Conservation (phyloP, 305 asterid genomes). For the Galium porrigens region DNA sequence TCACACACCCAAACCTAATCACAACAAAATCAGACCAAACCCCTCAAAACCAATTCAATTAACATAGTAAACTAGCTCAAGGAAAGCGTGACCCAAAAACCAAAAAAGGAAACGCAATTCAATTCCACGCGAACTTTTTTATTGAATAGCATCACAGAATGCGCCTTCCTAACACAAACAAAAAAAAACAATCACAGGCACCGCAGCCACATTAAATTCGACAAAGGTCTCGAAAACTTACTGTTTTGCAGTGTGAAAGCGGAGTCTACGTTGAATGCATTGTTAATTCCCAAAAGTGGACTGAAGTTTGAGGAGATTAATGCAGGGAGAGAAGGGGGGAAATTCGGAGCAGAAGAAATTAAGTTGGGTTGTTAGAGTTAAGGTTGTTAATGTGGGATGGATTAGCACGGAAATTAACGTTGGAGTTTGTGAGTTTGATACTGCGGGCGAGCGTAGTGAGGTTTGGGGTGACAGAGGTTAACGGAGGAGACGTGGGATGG, state of each 20-base stretch:
- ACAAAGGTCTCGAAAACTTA: not conserved
- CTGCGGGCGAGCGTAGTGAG: not conserved
- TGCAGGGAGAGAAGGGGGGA: not conserved
- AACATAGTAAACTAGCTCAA: no score
- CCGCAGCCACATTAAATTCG: not conserved
- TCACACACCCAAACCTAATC: constrained; percentile 12
- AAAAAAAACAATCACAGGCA: not conserved
- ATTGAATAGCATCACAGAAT: constrained; percentile 21
- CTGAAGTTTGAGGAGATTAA: constrained; percentile 10
- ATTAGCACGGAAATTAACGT: constrained; percentile 6
- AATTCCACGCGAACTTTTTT: not conserved
- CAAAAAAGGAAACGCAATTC: not conserved
- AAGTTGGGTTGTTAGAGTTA: constrained; percentile 3
- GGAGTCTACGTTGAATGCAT: not conserved
- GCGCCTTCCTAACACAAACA: not conserved
- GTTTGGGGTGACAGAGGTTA: constrained; percentile 4
- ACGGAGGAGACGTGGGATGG: constrained; percentile 24
- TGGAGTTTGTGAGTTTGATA: not conserved
- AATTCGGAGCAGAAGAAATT: not conserved
- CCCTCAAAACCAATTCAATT: not conserved
- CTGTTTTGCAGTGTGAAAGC: constrained; percentile 5
- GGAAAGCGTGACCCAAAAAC: not conserved
- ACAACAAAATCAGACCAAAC: not conserved
- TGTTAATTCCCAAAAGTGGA: not conserved
- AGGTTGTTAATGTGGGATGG: not conserved